Conservation (phyloP, 805 yeast genomes). For the Candida cerambycidarum region DNA sequence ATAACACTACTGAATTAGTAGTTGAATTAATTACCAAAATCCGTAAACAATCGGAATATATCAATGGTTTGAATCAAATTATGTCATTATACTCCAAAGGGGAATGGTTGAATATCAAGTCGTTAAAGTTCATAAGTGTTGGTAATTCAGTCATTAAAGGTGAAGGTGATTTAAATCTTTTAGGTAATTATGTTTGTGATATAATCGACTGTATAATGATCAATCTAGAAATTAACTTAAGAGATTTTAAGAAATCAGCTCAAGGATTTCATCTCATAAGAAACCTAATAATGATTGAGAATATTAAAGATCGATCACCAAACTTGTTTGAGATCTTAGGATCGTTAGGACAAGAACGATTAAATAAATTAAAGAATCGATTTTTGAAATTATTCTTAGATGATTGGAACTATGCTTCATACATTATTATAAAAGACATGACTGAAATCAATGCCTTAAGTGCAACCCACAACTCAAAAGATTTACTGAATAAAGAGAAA, state of each 20-base stretch:
- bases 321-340: constrained; percentile 58
- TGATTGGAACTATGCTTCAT: constrained; percentile 80
- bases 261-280: constrained; percentile 73
- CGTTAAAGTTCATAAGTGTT: constrained; percentile 47
- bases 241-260: constrained; percentile 43
- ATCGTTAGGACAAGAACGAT: constrained; percentile 56
- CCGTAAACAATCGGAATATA: constrained; percentile 62
- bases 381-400: constrained; percentile 68
- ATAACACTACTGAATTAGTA: constrained; percentile 68
- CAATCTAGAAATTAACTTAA: constrained; percentile 61
- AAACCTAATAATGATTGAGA: constrained; percentile 73
- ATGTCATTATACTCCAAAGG: constrained; percentile 58
- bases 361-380: constrained; percentile 69
- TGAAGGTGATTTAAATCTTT: constrained; percentile 23
- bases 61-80: constrained; percentile 49
- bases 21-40: constrained; percentile 71
- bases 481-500: constrained; percentile 62
- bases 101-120: constrained; percentile 64
- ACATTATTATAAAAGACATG: constrained; percentile 70
- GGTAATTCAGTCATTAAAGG: constrained; percentile 50
- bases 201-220: constrained; percentile 71
- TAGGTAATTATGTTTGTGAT: constrained; percentile 73
- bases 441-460: constrained; percentile 62
- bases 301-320: constrained; percentile 58
- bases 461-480: constrained; percentile 23